Conservation (phyloP, 495 filamentous ascomycete species). For the Penicillium odoratum region DNA sequence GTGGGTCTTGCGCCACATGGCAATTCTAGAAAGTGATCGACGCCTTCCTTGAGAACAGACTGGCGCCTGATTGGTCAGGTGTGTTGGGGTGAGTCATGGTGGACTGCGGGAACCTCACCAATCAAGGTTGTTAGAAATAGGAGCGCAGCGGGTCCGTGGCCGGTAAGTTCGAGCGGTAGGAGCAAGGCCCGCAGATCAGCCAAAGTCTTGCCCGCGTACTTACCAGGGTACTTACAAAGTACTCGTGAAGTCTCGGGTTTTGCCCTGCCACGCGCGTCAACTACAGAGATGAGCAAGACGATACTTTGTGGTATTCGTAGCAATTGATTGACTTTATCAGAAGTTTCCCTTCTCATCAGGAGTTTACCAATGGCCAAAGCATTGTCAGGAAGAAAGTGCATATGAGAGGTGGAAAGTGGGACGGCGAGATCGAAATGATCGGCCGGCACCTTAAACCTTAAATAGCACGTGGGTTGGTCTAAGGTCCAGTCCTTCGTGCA, state of each 20-base stretch:
- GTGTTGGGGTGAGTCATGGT: background rate
- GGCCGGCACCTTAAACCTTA: background rate
- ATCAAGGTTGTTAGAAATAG: background rate
- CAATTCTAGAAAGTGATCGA: background rate
- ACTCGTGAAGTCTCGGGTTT: background rate
- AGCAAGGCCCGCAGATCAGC: background rate
- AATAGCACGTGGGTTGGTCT: too few species aligned
- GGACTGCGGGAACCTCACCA: background rate
- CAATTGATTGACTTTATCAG: background rate
- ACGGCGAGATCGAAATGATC: background rate
- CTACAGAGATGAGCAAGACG: background rate
- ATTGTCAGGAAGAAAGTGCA: background rate
- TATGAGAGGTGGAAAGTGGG: background rate
- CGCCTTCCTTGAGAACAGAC: background rate
- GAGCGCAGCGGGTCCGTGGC: background rate
- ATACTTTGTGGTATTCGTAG: background rate
- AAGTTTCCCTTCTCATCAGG: too few species aligned
- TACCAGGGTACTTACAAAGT: background rate
- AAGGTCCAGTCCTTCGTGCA: too few species aligned
- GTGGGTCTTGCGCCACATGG: background rate
- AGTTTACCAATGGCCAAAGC: background rate
- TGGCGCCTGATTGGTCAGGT: background rate
- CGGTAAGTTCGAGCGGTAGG: background rate
- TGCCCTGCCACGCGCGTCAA: background rate
- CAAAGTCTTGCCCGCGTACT: background rate